Evolutionary conservation across 257 asterid species (phyloP), one percentile per base, ranked within the genome.

Genomic region (Solanum lycopersicoides): DNA sequence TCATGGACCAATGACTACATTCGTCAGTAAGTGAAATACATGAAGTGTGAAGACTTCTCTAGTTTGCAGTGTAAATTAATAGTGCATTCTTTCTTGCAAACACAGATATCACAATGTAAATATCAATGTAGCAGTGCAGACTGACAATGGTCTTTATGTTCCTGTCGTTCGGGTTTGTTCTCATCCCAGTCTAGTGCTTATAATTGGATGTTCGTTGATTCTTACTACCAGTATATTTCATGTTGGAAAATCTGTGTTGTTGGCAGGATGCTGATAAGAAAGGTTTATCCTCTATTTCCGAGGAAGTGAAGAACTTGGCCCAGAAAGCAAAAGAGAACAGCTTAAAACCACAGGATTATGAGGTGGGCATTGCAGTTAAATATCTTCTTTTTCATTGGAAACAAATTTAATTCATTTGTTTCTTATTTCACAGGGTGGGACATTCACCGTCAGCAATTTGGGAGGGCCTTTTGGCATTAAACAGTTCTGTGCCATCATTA

Each of bases 391-490:
- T 42, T 12, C 77, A 0, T 41, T 16, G 56, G 66, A 68, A 30
- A 68, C 11, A 65, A 53, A 14, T 59, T 87, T 85, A 14, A 18
- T 32, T 80, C 68, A 87, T 72, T 60, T 73, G 66, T 79, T 41
- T 75, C 7, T 66, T 23, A 41, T 60, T 86, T 89, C 87, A 47
- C 91, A 97, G 99, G 99, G 99, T 39, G 99, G 99, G 84, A 97
- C 99, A 37, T 97, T 97, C 89, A 96, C 98, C 5, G 98, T 97
- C 11, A 90, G 98, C 47, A 97, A 96, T 91, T 93, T 97, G 87
- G 99, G 99, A 53, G 98, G 99, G 42, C 99, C 99, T 79, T 96
- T 95, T 86, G 99, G 99, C 90, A 93, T 97, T 92, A 97, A 97
- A 93, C 98, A 97, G 87, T 97, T 97, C 86, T 96, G 99, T 89